These are phyloP conservation scores for Vicia villosa DNA, from an alignment of 306 rosid genomes.

Conservation along the genomic window DNA sequence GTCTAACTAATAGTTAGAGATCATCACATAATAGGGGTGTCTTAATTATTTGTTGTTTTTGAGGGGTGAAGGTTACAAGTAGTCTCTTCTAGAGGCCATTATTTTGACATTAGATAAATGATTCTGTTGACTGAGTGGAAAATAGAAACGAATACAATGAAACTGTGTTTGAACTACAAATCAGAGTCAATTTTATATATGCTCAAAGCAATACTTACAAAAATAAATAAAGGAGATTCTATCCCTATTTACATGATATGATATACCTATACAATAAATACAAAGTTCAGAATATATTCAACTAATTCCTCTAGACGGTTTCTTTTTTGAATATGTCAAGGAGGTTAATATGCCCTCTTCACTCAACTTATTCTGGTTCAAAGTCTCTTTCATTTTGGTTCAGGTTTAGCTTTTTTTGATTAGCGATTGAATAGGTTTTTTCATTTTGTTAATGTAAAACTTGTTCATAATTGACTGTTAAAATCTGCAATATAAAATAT, in stretches of 20 bases:
- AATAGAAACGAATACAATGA: background rate
- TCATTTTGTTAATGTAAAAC: no score
- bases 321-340: conserved; percentile 9
- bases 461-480: no score
- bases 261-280: background rate
- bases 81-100: conserved; percentile 16
- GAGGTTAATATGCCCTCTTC: conserved; percentile 1
- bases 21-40: conserved; percentile 4
- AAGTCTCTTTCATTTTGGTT: no score
- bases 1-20: conserved; percentile 5
- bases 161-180: background rate
- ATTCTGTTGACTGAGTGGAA: background rate
- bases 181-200: background rate
- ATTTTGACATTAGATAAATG: conserved; percentile 10
- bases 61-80: background rate
- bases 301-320: background rate
- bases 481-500: no score
- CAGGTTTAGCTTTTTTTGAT: no score
- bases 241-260: background rate
- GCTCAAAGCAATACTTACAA: background rate
- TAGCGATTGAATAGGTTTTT: no score
- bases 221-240: background rate
- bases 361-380: no score
- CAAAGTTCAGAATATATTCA: background rate
- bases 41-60: background rate